phyloP scores from a whole-genome alignment of 768 basidiomycete species.

The Boletus insuetus region DNA sequence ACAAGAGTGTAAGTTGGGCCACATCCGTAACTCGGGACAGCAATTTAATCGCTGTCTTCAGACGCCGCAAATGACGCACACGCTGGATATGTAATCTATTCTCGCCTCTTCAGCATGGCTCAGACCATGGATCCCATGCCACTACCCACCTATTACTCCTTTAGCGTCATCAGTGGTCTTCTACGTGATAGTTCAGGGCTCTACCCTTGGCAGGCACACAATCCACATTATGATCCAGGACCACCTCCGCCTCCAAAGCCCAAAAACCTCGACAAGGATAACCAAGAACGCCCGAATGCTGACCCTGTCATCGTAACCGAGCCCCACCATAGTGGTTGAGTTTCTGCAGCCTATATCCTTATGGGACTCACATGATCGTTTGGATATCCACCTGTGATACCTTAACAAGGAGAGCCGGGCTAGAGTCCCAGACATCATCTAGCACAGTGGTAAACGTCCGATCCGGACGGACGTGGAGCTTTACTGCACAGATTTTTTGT shows the following conservation, averaged over 20 bases:
- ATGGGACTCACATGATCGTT: neutral
- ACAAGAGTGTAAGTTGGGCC: slow-evolving; percentile 53
- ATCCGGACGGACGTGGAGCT: neutral
- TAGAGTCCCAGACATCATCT: neutral
- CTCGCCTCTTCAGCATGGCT: slow-evolving; percentile 44
- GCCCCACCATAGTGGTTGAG: neutral
- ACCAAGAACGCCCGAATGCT: neutral
- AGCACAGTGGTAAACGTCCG: neutral
- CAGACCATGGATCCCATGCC: slow-evolving; percentile 33
- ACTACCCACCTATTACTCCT: slow-evolving; percentile 48
- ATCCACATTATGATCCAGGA: slow-evolving; percentile 72
- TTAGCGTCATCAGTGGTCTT: slow-evolving; percentile 48
- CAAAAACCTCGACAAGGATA: slow-evolving; percentile 16
- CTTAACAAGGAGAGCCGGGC: neutral
- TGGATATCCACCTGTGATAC: neutral
- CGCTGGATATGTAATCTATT: slow-evolving; percentile 56
- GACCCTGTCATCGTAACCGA: neutral
- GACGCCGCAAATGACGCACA: slow-evolving; percentile 76
- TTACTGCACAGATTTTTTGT: too few species aligned
- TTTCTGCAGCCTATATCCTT: neutral
- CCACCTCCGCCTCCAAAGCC: slow-evolving; percentile 53
- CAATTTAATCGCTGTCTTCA: slow-evolving; percentile 25
- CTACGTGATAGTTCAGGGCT: slow-evolving; percentile 39
- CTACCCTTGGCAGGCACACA: slow-evolving; percentile 50
- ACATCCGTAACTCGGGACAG: neutral